Base-by-base conservation (phyloP, 148 eudicot species). In the Pharnaceum exiguum region DNA sequence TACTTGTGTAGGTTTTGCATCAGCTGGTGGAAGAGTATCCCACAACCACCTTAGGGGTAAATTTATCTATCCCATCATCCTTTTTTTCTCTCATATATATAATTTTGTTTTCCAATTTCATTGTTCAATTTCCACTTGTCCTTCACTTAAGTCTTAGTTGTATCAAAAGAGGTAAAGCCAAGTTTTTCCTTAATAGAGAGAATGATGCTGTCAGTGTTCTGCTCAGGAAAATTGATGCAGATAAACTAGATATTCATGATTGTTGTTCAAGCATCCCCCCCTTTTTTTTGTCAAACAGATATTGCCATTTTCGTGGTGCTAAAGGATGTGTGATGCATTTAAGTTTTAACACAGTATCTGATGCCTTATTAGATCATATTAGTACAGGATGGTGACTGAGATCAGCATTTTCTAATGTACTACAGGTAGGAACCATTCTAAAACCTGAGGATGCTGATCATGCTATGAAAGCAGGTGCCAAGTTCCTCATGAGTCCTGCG, bases 401-500 rank as follows among this genome's bases (percentile, higher is more conserved):
- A 16, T 29, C 38, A 38, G 0, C 31, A 26, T 35, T 35, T 35
- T 12, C 7, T 6, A 35, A 35, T 38, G 26, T 64, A 11, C 62
- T 75, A 61, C 71, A 87, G 95, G 95, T 83, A 29, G 97, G 97
- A 44, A 90, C 95, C 21, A 78, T 90, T 63, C 68, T 90, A 61
- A 69, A 72, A 57, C 49, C 64, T 10, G 51, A 68, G 74, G 95
- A 84, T 72, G 97, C 97, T 22, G 73, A 71, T 57, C 59, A 46
- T 46, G 95, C 97, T 24, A 46, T 82, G 39, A 76, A 73, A 18
- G 72, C 68, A 15, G 97, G 95, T 67, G 97, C 86, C 28, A 78
- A 82, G 67, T 90, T 90, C 63, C 82, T 90, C 5, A 79, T 90
- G 95, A 86, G 97, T 71, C 97, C 97, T 63, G 97, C 86, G 64